Evolutionary conservation across 805 yeast species (phyloP).

Genomic region (Maudiozyma saulgeensis): DNA sequence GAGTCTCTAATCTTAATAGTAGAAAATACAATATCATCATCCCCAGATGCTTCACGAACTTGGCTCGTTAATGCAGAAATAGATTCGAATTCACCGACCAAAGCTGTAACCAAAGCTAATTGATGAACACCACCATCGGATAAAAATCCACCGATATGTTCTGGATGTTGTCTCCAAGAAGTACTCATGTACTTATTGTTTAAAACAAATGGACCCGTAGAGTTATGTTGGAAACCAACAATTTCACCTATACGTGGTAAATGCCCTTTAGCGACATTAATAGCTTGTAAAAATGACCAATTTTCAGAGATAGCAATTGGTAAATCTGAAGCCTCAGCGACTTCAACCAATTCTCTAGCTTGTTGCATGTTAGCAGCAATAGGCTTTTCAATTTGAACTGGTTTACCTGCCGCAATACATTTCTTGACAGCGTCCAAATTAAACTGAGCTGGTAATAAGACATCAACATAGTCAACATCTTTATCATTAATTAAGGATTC

Average conservation of each 20-base stretch:
- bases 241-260: conserved; percentile 64
- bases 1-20: conserved; percentile 50
- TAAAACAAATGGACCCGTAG: conserved; percentile 64
- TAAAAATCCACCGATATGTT: conserved; percentile 86
- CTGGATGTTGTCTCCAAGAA: conserved; percentile 81
- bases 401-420: conserved; percentile 68
- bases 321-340: conserved; percentile 50
- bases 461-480: conserved; percentile 71
- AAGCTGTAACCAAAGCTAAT: conserved; percentile 73
- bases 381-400: conserved; percentile 81
- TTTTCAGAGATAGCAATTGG: conserved; percentile 79
- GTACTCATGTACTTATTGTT: conserved; percentile 57
- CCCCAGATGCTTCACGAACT: conserved; percentile 66
- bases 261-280: conserved; percentile 43
- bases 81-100: conserved; percentile 62
- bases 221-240: conserved; percentile 58
- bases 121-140: conserved; percentile 98
- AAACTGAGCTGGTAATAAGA: conserved; percentile 78
- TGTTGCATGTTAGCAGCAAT: conserved; percentile 78
- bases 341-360: conserved; percentile 67
- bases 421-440: conserved; percentile 59
- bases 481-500: conserved; percentile 60
- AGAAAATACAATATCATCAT: conserved; percentile 72
- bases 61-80: conserved; percentile 74
- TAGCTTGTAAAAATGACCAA: conserved; percentile 67